Conservation (phyloP, 306 rosid species). For the Cucurbita maxima region DNA sequence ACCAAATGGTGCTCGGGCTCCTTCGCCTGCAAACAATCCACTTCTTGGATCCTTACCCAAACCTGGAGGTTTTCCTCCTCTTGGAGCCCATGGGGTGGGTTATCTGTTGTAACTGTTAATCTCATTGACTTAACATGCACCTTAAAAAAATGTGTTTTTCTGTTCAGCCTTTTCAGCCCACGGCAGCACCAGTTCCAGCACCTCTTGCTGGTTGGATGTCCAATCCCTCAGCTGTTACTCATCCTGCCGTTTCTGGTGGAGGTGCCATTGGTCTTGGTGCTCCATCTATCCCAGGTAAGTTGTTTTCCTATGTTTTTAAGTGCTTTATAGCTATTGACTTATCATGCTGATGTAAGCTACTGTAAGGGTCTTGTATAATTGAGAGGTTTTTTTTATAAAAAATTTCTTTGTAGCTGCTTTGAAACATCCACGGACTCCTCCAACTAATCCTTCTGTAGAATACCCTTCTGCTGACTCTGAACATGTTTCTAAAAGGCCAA, state of each 20-base stretch:
- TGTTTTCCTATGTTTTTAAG: conserved; percentile 9
- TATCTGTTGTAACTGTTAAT: conserved; percentile 7
- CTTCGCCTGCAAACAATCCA: conserved; percentile 88
- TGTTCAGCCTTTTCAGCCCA: conserved; percentile 83
- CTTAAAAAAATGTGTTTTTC: conserved; percentile 10
- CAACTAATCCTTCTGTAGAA: conserved; percentile 77
- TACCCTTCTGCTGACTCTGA: conserved; percentile 92
- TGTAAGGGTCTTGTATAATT: conserved; percentile 2
- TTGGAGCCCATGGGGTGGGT: conserved; percentile 94
- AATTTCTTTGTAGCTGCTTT: conserved; percentile 55
- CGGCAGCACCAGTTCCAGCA: conserved; percentile 66
- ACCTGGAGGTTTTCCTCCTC: conserved; percentile 89
- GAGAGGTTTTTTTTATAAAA: not conserved
- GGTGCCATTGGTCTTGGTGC: conserved; percentile 91
- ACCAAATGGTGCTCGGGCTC: conserved; percentile 94
- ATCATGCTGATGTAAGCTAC: not conserved
- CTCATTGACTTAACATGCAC: not conserved
- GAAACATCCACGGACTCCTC: conserved; percentile 96
- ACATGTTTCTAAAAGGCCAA: conserved; percentile 75
- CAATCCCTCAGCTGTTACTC: conserved; percentile 77
- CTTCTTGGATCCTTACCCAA: conserved; percentile 78
- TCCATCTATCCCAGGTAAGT: conserved; percentile 81
- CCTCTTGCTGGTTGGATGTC: conserved; percentile 99
- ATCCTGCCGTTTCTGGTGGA: conserved; percentile 80
- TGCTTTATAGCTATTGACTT: conserved; percentile 2